These are phyloP conservation scores for Draba incana DNA, from an alignment of 345 rosid species.

Conservation along the genomic window DNA sequence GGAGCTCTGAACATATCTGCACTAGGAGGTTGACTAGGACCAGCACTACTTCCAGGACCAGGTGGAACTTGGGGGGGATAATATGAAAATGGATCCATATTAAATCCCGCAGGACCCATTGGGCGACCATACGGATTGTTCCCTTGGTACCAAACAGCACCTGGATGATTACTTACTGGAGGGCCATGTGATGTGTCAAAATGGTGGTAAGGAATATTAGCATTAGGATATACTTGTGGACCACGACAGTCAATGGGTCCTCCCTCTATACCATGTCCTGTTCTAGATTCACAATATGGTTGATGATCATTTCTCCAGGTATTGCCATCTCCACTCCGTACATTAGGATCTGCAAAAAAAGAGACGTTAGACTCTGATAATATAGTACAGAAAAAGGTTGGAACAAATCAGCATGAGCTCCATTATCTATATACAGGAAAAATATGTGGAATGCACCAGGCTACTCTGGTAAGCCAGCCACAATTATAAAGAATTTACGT, in stretches of 20 bases:
- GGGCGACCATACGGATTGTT: conserved; percentile 75
- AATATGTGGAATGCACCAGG: not conserved
- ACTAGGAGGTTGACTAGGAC: conserved; percentile 63
- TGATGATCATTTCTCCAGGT: conserved; percentile 66
- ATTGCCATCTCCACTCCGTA: conserved; percentile 42
- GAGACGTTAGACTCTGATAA: conserved; percentile 1
- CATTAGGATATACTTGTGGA: conserved; percentile 55
- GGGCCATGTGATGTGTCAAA: conserved; percentile 66
- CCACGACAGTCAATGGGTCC: conserved; percentile 67
- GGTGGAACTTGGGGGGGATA: conserved; percentile 64
- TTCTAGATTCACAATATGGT: conserved; percentile 53
- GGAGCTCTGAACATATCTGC: conserved; percentile 73
- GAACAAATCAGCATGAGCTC: not conserved
- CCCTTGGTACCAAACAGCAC: conserved; percentile 78
- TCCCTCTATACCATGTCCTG: conserved; percentile 51
- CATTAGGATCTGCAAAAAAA: conserved; percentile 41
- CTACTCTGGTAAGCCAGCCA: not conserved
- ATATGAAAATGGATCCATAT: conserved; percentile 75
- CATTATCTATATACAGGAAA: not conserved
- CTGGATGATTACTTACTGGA: conserved; percentile 69
- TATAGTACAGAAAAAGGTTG: not conserved
- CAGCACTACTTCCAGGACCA: conserved; percentile 54
- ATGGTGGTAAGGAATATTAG: conserved; percentile 58
- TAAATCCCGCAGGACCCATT: conserved; percentile 47
- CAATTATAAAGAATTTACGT: not conserved